A percentile compares a stretch with the other conserved stretches of the same genome.
Conservation (phyloP, 2,329 filamentous ascomycete genomes). For the Alternaria sp. region DNA sequence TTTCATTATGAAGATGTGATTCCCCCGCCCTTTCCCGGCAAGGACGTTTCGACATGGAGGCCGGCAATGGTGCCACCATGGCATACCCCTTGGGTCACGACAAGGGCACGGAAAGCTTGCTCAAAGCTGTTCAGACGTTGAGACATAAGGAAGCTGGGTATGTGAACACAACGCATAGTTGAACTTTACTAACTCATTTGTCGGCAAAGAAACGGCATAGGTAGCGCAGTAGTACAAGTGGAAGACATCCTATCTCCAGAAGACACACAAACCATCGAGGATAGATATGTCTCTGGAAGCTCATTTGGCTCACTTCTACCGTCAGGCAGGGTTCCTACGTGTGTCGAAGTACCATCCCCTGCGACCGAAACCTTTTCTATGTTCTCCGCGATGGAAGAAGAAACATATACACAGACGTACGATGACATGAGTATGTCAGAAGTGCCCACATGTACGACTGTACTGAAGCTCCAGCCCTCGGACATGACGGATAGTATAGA, state of each 20-base stretch:
- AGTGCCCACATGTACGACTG: not conserved
- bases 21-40: not conserved
- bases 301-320: not conserved
- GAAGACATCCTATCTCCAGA: not conserved
- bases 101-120: slow-evolving; percentile 1
- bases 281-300: not conserved
- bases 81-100: slow-evolving; percentile 1
- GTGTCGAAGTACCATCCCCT: not conserved
- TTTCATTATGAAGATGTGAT: not conserved
- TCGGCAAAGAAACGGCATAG: not conserved
- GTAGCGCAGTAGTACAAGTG: not conserved
- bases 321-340: not conserved
- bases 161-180: not conserved
- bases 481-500: not conserved
- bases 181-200: slow-evolving; percentile 3
- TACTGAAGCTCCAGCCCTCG: slow-evolving; percentile 6
- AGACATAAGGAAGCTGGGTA: slow-evolving; percentile 11
- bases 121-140: slow-evolving; percentile 1
- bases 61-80: not conserved
- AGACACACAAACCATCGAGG: not conserved
- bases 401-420: not conserved
- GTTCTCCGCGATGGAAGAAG: not conserved
- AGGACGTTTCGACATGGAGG: slow-evolving; percentile 4
- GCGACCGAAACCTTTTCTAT: not conserved
- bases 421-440: not conserved